These are phyloP conservation scores for Phanerochaete carnosa DNA, from an alignment of 768 basidiomycete genomes.

Conservation along the genomic window DNA sequence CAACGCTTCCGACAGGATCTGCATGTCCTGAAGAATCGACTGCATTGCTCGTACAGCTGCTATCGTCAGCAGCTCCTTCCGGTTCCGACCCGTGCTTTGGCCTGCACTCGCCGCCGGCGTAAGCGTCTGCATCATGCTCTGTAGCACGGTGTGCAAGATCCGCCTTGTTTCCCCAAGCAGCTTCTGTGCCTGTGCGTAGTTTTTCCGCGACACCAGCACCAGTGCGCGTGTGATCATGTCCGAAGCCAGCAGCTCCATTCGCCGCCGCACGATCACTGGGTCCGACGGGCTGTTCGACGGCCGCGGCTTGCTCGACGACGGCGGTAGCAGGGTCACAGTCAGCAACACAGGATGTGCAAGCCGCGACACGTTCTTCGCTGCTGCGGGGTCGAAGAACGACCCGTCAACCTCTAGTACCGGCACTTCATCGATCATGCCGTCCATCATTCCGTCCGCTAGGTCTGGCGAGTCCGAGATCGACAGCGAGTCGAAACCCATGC, in stretches of 20 bases:
- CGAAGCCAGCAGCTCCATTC: slow-evolving; percentile 94
- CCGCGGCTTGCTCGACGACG: slow-evolving; percentile 34
- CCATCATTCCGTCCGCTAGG: slow-evolving; percentile 90
- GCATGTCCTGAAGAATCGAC: slow-evolving; percentile 84
- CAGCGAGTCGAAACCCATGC: slow-evolving; percentile 77
- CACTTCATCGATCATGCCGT: slow-evolving; percentile 95
- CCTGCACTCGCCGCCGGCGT: slow-evolving; percentile 49
- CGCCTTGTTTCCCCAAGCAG: slow-evolving; percentile 89
- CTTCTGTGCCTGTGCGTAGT: slow-evolving; percentile 86
- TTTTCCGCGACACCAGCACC: slow-evolving; percentile 87
- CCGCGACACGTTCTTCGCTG: slow-evolving; percentile 78
- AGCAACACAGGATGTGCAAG: slow-evolving; percentile 93
- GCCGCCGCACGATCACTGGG: slow-evolving; percentile 84
- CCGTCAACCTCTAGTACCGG: slow-evolving; percentile 96
- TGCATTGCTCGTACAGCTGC: slow-evolving; percentile 78
- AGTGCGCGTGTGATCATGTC: slow-evolving; percentile 97
- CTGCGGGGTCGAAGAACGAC: slow-evolving; percentile 89
- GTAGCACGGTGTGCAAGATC: slow-evolving; percentile 87
- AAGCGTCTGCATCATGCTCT: slow-evolving; percentile 74
- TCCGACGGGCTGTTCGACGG: slow-evolving; percentile 56
- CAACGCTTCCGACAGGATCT: slow-evolving; percentile 79
- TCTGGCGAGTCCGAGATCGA: slow-evolving; percentile 69
- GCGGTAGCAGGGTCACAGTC: slow-evolving; percentile 84
- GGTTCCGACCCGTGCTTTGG: slow-evolving; percentile 55
- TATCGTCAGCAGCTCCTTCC: slow-evolving; percentile 74